Percentiles rank a stretch among this genome's conserved stretches.
These are phyloP conservation scores for Tephrocybe rancida DNA, from an alignment of 768 basidiomycete genomes.

Conservation along the genomic window DNA sequence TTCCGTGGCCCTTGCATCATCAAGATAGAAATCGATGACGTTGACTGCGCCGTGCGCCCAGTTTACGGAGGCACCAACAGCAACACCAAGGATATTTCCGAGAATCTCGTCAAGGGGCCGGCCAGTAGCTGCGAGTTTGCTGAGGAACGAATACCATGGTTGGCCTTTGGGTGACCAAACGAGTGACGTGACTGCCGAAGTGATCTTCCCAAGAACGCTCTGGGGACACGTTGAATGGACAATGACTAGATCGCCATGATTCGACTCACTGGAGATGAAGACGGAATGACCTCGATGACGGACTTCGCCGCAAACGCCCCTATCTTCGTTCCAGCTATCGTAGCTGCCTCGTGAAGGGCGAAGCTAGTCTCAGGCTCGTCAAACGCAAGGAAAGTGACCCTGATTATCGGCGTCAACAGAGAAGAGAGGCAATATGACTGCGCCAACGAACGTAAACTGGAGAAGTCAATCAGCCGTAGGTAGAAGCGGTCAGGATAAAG, in stretches of 20 bases:
- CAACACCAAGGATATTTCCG: slow-evolving; percentile 46
- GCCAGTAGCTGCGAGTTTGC: slow-evolving; percentile 35
- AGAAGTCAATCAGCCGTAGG: not conserved
- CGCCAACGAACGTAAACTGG: slow-evolving; percentile 17
- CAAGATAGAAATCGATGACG: slow-evolving; percentile 56
- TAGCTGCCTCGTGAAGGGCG: slow-evolving; percentile 27
- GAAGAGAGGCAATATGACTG: not conserved
- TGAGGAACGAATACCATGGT: slow-evolving; percentile 40
- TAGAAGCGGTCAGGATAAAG: not conserved
- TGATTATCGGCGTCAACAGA: not conserved
- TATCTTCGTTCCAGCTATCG: slow-evolving; percentile 29
- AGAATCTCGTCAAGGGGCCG: slow-evolving; percentile 42
- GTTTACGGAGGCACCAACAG: slow-evolving; percentile 48
- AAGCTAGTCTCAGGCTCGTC: slow-evolving; percentile 34
- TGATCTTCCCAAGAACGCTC: slow-evolving; percentile 4
- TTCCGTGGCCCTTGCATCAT: slow-evolving; percentile 41
- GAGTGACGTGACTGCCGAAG: not conserved
- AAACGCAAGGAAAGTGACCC: slow-evolving; percentile 27
- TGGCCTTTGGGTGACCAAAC: slow-evolving; percentile 22
- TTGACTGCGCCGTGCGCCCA: slow-evolving; percentile 48
- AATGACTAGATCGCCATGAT: not conserved
- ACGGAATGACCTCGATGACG: slow-evolving; percentile 23
- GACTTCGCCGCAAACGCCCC: slow-evolving; percentile 31
- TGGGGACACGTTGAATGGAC: not conserved
- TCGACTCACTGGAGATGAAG: slow-evolving; percentile 26